Conservation (phyloP, 2,329 filamentous ascomycete species). For the Chaetothyriales sp. region DNA sequence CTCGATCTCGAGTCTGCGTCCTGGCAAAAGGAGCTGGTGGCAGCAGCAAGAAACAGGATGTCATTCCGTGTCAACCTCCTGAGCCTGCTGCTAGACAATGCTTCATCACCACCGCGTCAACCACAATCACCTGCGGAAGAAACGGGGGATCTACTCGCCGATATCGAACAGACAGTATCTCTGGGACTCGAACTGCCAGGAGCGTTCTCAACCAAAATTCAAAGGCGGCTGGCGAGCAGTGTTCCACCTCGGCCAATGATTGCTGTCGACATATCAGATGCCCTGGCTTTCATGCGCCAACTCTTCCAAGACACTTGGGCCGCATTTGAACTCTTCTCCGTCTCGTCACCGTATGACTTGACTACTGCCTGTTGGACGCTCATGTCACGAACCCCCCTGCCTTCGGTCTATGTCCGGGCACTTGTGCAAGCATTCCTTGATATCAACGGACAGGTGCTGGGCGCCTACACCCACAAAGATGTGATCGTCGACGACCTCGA, state of each 20-base stretch:
- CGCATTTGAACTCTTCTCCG: constrained; percentile 45
- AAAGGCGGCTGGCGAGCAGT: constrained; percentile 81
- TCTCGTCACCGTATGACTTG: constrained; percentile 11
- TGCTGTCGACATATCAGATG: constrained; percentile 51
- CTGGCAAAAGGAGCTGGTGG: background rate
- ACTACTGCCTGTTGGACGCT: constrained; percentile 58
- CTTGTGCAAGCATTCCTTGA: constrained; percentile 64
- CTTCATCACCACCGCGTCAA: background rate
- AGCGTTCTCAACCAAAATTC: constrained; percentile 81
- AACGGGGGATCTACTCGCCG: constrained; percentile 27
- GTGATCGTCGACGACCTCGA: constrained; percentile 72
- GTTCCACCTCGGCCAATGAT: constrained; percentile 87
- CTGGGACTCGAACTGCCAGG: constrained; percentile 53
- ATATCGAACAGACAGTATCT: constrained; percentile 43
- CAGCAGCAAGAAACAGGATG: background rate
- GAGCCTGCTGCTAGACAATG: constrained; percentile 16
- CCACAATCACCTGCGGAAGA: background rate
- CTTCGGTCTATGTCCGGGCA: constrained; percentile 68
- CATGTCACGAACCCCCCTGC: constrained; percentile 64
- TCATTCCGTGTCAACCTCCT: constrained; percentile 11
- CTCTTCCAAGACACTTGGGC: constrained; percentile 60
- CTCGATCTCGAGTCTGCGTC: constrained; percentile 7
- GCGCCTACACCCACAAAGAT: constrained; percentile 52
- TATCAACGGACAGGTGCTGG: constrained; percentile 53
- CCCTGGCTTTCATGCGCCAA: constrained; percentile 52